Base-by-base conservation (phyloP, 2,329 filamentous ascomycete species). In the Cyanodermella asteris region DNA sequence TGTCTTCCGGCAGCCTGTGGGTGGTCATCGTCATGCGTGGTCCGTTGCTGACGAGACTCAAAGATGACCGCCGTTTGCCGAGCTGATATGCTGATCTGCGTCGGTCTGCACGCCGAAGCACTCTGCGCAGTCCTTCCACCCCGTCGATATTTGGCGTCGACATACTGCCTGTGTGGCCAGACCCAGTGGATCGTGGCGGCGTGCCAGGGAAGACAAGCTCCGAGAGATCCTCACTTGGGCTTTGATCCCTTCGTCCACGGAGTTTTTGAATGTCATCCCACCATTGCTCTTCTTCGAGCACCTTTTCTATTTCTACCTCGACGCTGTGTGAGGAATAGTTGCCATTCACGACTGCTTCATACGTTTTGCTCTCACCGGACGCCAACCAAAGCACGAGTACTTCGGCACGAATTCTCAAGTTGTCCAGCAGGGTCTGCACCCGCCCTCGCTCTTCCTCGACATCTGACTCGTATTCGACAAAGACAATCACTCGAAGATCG, bases 401-500 rank as follows among this genome's bases (percentile, higher is more conserved):
- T 32, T 78, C 59, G 3, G 78, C 80, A 32, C 81, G 65, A 23
- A 91, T 91, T 10, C 80, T 61, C 6, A 91, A 47, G 42, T 84
- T 90, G 13, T 77, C 73, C 1, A 91, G 55, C 2, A 91, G 54
- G 1, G 72, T 65, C 30, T 65, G 65, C 10, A 90, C 72, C 28
- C 78, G 58, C 2, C 61, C 63, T 18, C 65, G 56, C 45, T 91
- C 80, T 45, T 90, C 75, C 19, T 73, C 65, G 1, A 91, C 71
- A 36, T 91, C 80, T 14, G 59, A 67, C 42, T 87, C 77, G 36
- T 90, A 90, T 40, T 91, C 80, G 12, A 91, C 80, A 43, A 91
- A 91, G 0, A 90, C 78, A 27, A 74, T 65, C 4, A 91, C 74
- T 19, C 80, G 69, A 6, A 90, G 49, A 20, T 55, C 60, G 43